Evolutionary conservation across 2,329 filamentous ascomycete genomes (phyloP), one percentile per base, ranked within the genome.

Genomic region (Fusarium phyllophilum): DNA sequence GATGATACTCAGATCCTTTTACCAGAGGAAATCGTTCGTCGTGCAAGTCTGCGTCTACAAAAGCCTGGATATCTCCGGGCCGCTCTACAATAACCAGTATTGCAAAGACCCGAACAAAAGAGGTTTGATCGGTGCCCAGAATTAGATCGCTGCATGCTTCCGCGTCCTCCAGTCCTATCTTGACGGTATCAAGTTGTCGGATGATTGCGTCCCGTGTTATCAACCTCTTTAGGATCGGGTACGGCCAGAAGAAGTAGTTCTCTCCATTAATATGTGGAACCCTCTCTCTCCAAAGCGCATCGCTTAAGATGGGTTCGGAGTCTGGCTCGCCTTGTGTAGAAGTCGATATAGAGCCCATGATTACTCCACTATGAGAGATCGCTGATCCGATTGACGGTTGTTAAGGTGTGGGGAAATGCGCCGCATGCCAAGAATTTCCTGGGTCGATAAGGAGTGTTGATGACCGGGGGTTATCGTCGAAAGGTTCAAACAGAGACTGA

Each of bases 141-240:
- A 52, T 22, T 9, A 15, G 0, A 3, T 15, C 0, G 31, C 17
- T 36, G 17, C 3, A 26, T 2, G 17, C 18, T 5, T 26, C 49
- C 2, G 49, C 31, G 0, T 36, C 31, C 1, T 36, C 49, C 6
- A 20, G n/a, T 26, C 17, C 18, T 36, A 36, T 52, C 31, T 52
- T 12, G 49, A 36, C n/a, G 13, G 18, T 6, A 11, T 12, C 17
- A 8, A 52, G 31, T 26, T 52, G 49, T 8, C 31, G 31, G n/a
- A 2, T 52, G 18, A 52, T 52, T 26, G n/a, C 15, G 5, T 26
- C n/a, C 18, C 31, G 31, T 13, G 49, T 52, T 20, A 52, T 36
- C 18, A 52, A 6, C 13, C 49, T 52, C 1, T 52, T 26, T 2
- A 52, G 6, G 31, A 15, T 20, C 13, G n/a, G 31, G 5, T 52